phyloP scores from a whole-genome alignment of 345 rosid species.

The Noccaea bulbosa region DNA sequence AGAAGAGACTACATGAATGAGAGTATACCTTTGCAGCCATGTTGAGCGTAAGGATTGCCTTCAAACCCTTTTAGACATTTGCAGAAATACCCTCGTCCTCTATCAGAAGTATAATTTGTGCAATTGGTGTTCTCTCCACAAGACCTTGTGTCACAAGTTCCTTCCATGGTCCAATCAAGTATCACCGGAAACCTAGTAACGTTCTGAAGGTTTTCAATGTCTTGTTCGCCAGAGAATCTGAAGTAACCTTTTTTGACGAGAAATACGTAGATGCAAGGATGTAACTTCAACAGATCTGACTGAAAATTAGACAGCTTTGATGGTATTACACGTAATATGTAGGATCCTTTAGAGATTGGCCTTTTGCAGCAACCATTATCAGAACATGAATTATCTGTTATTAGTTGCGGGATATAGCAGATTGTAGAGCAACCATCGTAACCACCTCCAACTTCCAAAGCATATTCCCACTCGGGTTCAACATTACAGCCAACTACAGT shows the following conservation, averaged over 20 bases:
- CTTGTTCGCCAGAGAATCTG: not conserved
- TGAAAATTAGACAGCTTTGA: not conserved
- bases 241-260: not conserved
- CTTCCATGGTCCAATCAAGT: not conserved
- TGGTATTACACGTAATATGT: fast-evolving
- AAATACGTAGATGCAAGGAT: not conserved
- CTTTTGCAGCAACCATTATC: not conserved
- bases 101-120: not conserved
- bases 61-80: not conserved
- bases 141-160: not conserved
- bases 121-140: constrained; percentile 1
- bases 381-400: not conserved
- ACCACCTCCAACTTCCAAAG: not conserved
- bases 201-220: not conserved
- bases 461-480: fast-evolving
- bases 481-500: not conserved
- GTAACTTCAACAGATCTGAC: not conserved
- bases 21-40: constrained; percentile 14
- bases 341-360: not conserved
- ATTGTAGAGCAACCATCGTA: not conserved
- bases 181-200: not conserved
- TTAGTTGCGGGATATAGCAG: not conserved
- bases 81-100: not conserved
- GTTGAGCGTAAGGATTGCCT: not conserved
- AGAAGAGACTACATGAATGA: not conserved